phyloP scores from a whole-genome alignment of 1,139 yeast genomes.

The Oligophagozyma castellii region DNA sequence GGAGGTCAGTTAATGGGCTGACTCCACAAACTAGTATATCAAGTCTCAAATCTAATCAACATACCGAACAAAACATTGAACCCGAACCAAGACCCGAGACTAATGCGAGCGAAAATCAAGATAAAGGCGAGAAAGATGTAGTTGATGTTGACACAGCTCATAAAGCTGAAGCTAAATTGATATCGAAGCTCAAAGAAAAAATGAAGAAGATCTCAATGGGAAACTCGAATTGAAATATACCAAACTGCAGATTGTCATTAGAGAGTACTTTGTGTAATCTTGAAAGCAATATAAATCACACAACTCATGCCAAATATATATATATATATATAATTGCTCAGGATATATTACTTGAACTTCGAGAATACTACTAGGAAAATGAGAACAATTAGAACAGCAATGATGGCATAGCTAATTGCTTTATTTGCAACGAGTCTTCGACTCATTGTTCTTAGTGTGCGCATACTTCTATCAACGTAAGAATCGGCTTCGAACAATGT shows the following conservation, averaged over 20 bases:
- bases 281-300: too few species aligned
- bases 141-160: conserved; percentile 5
- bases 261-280: too few species aligned
- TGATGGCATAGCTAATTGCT: conserved; percentile 87
- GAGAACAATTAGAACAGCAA: conserved; percentile 71
- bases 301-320: too few species aligned
- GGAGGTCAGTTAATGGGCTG: conserved; percentile 13
- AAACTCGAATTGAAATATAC: too few species aligned
- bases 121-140: conserved; percentile 1
- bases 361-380: conserved; percentile 78
- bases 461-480: conserved; percentile 79
- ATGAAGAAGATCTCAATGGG: conserved; percentile 10
- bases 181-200: conserved; percentile 13
- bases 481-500: conserved; percentile 83
- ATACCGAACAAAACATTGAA: conserved; percentile 3
- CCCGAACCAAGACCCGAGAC: conserved; percentile 1
- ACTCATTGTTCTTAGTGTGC: conserved; percentile 84
- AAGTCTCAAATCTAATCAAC: conserved; percentile 7
- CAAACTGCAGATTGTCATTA: too few species aligned
- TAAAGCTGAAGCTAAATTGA: conserved; percentile 10
- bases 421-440: conserved; percentile 91
- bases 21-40: conserved; percentile 16
- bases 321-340: neutral
- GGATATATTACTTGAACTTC: conserved; percentile 47
- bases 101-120: too few species aligned